Percentiles rank a stretch among this genome's conserved stretches.
phyloP scores from a whole-genome alignment of 371 early-diverging fungal genomes.

The Mortierella sp. region DNA sequence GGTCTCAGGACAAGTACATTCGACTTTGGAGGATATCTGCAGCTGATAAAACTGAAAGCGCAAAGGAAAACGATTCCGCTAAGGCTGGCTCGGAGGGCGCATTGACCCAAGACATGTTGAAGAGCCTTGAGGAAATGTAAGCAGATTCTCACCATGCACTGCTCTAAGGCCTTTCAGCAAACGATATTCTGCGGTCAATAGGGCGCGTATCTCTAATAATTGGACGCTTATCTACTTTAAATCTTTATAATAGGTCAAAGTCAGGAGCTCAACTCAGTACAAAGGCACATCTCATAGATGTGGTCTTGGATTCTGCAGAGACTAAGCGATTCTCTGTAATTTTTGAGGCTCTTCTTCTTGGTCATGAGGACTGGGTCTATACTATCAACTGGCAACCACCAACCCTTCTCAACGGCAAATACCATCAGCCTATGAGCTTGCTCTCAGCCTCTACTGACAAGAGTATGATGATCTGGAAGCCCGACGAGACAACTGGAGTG shows the following conservation, averaged over 20 bases:
- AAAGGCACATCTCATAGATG: constrained; percentile 79
- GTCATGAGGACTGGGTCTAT: constrained; percentile 97
- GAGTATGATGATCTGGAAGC: constrained; percentile 93
- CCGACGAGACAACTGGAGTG: constrained; percentile 83
- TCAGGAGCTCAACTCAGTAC: constrained; percentile 78
- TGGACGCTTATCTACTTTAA: background rate
- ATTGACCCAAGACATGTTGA: constrained; percentile 63
- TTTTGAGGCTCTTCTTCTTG: constrained; percentile 91
- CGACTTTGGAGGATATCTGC: constrained; percentile 89
- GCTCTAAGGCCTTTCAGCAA: background rate
- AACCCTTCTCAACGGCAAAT: constrained; percentile 30
- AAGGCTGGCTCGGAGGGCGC: constrained; percentile 28
- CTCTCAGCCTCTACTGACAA: constrained; percentile 95
- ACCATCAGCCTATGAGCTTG: constrained; percentile 78
- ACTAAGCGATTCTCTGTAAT: constrained; percentile 72
- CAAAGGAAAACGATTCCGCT: constrained; percentile 9
- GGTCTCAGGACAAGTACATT: constrained; percentile 93
- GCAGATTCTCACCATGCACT: background rate
- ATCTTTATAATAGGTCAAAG: constrained; percentile 53
- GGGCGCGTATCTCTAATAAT: no score
- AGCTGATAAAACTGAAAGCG: constrained; percentile 18
- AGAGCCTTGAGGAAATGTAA: constrained; percentile 70
- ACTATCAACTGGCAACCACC: constrained; percentile 82
- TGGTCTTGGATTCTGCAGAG: constrained; percentile 44
- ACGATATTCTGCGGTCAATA: no score